A percentile compares a stretch with the other conserved stretches of the same genome.
Evolutionary conservation across 306 rosid species (phyloP).

Genomic region (Crotalaria pallida): DNA sequence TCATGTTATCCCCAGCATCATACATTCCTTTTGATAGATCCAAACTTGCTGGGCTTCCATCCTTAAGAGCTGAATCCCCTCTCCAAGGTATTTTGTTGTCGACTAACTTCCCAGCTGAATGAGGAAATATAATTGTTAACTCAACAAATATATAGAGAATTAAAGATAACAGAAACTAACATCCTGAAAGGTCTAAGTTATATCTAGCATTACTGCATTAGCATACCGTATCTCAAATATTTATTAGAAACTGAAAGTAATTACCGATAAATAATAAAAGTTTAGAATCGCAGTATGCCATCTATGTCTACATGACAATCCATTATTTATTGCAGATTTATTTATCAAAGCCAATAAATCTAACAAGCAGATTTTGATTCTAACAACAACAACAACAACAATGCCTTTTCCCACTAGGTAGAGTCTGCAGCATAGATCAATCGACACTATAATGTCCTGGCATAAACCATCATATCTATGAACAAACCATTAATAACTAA

Average conservation of each 20-base stretch:
- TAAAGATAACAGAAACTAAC: neutral
- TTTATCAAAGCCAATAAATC: neutral
- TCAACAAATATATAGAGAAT: neutral
- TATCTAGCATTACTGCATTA: neutral
- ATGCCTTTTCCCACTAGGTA: too few species aligned
- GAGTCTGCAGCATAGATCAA: too few species aligned
- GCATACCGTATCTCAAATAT: neutral
- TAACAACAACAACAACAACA: neutral
- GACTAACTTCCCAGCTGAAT: constrained; percentile 73
- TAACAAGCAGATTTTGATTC: neutral
- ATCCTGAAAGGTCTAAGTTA: neutral
- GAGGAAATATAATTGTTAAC: constrained; percentile 11
- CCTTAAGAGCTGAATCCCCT: constrained; percentile 81
- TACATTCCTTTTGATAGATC: constrained; percentile 92
- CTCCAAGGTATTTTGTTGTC: constrained; percentile 75
- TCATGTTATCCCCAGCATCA: constrained; percentile 95
- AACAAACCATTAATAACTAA: too few species aligned
- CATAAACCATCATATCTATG: too few species aligned
- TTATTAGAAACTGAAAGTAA: neutral
- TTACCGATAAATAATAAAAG: neutral
- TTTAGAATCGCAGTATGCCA: neutral
- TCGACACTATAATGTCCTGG: too few species aligned
- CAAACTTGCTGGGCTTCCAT: constrained; percentile 59
- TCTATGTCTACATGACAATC: neutral
- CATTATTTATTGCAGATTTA: neutral